Evolutionary conservation across 768 basidiomycete genomes (phyloP), one percentile per base, ranked within the genome.

Genomic region (Symmetrospora coprosmae): DNA sequence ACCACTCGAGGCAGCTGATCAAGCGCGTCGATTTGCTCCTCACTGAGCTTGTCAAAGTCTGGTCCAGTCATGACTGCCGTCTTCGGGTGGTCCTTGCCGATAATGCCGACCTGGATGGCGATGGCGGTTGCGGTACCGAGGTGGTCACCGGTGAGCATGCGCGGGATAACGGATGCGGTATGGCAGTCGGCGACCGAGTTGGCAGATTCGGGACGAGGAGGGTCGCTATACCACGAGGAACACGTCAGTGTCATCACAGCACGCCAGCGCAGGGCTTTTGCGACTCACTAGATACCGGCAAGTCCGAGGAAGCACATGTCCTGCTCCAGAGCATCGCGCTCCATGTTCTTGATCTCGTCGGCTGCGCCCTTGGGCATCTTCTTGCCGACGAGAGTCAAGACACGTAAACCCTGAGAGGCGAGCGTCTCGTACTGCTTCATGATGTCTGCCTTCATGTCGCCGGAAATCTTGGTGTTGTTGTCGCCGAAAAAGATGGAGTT

Each of bases 61-160:
- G 69, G 69, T 23, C 74, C 74, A 1, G 73, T 73, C 69, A 73
- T 73, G 47, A 75, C 73, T 30, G 72, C 70, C 13, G 72, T 72
- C 23, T 70, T 70, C 21, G 69, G 71, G 60, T 71, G 70, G 52
- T 71, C 71, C 51, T 73, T 71, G 2, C 71, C 72, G 28, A 74
- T 64, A 62, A 81, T 80, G 25, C 81, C 78, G n/a, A 79, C 80
- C 64, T 81, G 79, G 11, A 75, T 72, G 11, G 82, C 82, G 61
- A 84, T 83, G 0, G 83, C 80, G 2, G 77, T 73, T 0, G 81
- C 81, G 0, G 82, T 84, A 14, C 77, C 72, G 28, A 79, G 76
- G 68, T 74, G 74, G 60, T 75, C 75, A 25, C 75, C 82, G 73
- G 73, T 85, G 56, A 83, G 80, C 74, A 84, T 80, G 66, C 56